phyloP scores from a whole-genome alignment of 2,329 filamentous ascomycete genomes.

The Emericellopsis cladophorae region DNA sequence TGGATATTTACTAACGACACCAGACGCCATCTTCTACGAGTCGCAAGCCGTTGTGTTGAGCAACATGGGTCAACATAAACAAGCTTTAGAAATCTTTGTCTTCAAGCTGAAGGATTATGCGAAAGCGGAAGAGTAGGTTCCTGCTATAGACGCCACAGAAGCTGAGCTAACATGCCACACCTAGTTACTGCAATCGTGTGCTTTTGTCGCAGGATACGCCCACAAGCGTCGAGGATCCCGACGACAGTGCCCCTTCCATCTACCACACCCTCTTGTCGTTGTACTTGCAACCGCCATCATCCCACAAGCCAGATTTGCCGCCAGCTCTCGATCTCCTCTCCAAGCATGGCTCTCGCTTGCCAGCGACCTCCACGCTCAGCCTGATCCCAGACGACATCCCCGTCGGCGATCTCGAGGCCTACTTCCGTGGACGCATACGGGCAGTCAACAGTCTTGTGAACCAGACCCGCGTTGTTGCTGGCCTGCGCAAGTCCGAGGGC shows the following conservation, averaged over 20 bases:
- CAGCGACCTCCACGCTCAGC: conserved; percentile 72
- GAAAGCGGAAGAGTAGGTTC: conserved; percentile 81
- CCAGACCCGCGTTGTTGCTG: conserved; percentile 64
- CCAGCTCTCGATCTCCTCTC: conserved; percentile 82
- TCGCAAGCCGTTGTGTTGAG: conserved; percentile 81
- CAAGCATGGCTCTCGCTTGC: conserved; percentile 82
- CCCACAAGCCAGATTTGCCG: conserved; percentile 57
- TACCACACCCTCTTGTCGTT: conserved; percentile 85
- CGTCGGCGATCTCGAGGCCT: conserved; percentile 69
- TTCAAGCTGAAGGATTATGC: conserved; percentile 79
- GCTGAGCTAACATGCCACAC: background rate
- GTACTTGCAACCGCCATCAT: conserved; percentile 70
- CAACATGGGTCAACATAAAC: conserved; percentile 90
- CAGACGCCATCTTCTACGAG: conserved; percentile 79
- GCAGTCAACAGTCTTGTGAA: conserved; percentile 73
- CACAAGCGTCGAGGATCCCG: conserved; percentile 19
- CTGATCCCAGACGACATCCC: conserved; percentile 75
- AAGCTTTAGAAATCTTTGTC: conserved; percentile 94
- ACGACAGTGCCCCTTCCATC: conserved; percentile 58
- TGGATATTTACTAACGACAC: conserved; percentile 3
- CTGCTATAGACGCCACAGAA: background rate
- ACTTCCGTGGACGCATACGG: conserved; percentile 85
- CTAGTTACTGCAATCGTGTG: conserved; percentile 77
- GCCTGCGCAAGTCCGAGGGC: conserved; percentile 65
- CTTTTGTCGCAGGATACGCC: conserved; percentile 48